Percentiles rank a stretch among this genome's conserved stretches.
phyloP scores from a whole-genome alignment of 2,329 filamentous ascomycete species.

The Aspergillus flavus region DNA sequence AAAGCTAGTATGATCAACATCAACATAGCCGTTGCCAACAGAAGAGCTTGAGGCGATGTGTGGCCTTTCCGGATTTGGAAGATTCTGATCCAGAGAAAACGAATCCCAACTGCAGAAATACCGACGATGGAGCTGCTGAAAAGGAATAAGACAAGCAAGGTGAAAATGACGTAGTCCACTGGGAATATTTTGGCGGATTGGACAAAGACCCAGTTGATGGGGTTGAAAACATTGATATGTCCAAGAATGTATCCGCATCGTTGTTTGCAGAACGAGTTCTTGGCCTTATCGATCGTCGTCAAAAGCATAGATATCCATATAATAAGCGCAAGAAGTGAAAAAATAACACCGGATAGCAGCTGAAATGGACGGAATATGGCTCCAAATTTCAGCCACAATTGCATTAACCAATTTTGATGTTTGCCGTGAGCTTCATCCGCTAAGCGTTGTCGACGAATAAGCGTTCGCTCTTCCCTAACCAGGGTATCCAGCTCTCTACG shows the following conservation, averaged over 20 bases:
- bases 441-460: constrained; percentile 84
- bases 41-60: constrained; percentile 86
- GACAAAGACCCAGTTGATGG: constrained; percentile 87
- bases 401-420: constrained; percentile 72
- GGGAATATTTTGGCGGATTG: constrained; percentile 82
- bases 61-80: constrained; percentile 89
- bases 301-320: constrained; percentile 93
- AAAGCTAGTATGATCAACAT: constrained; percentile 86
- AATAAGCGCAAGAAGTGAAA: constrained; percentile 73
- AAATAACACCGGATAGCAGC: constrained; percentile 77
- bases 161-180: constrained; percentile 87
- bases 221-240: constrained; percentile 89
- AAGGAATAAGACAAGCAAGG: constrained; percentile 79
- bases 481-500: constrained; percentile 85
- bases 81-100: constrained; percentile 92
- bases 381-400: constrained; percentile 76
- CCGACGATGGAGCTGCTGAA: constrained; percentile 88
- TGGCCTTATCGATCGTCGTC: constrained; percentile 93
- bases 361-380: constrained; percentile 86
- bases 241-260: constrained; percentile 91
- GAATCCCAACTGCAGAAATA: constrained; percentile 83
- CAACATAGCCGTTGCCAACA: constrained; percentile 88
- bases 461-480: constrained; percentile 85
- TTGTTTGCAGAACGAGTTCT: constrained; percentile 88
- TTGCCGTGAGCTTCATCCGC: constrained; percentile 71